Evolutionary conservation across 169 alveolate species (phyloP), one percentile per base, ranked within the genome.

Genomic region (Condylostoma magnum): DNA sequence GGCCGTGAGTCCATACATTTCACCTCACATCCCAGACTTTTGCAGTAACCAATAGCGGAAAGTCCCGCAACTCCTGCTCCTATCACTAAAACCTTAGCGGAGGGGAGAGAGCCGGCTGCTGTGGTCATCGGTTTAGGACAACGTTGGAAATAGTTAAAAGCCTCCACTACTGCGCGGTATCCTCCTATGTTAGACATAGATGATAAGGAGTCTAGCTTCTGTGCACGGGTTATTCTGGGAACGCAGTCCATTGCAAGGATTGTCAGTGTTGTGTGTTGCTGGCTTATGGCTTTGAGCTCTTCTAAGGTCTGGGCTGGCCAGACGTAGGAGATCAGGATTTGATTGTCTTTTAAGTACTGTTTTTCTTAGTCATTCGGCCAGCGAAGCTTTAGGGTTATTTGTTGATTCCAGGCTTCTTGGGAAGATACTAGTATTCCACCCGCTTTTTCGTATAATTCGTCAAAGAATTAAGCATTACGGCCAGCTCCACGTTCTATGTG

Each of bases 61-160:
- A 96, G 90, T 8, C 99, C 99, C 4, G 99, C 99, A 12, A 96
- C 99, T 22, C 99, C 99, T 27, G 96, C 98, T 46, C 99, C 98
- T 50, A 96, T 87, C 41, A 96, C 95, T 60, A 96, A 76, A 48
- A 96, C 98, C 60, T 86, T 89, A 20, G 98, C 97, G 5, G 98
- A 97, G 71, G 87, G 96, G 46, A 91, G 86, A 72, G 84, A 90
- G 37, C 98, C 99, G 12, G 98, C 98, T 33, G 98, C 98, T 25
- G 98, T 94, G 73, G 90, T 90, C 31, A 95, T 87, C 2, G 96
- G 86, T 52, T 90, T 89, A 77, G 94, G 82, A 74, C 93, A 91
- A 77, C 94, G 85, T 20, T 97, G 96, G 47, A 93, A 90, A 38
- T 86, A 89, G 37, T 69, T 84, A 75, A 95, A 96, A 28, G 98